Percentiles rank a stretch among this genome's conserved stretches.
Conservation (phyloP, 306 rosid species). For the Fragaria iinumae region DNA sequence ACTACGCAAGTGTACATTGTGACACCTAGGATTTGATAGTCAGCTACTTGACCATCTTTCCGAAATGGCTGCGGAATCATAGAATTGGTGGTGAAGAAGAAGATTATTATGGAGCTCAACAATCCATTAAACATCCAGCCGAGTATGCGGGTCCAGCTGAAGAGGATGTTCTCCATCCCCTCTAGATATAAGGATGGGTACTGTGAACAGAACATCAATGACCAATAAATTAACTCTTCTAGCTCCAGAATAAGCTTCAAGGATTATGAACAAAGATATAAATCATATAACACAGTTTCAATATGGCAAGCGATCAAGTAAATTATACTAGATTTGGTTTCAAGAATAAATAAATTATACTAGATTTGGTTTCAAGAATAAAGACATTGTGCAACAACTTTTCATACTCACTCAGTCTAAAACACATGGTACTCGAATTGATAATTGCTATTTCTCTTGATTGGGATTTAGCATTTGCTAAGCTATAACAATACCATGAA, state of each 20-base stretch:
- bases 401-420: background rate
- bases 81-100: slow-evolving; percentile 60
- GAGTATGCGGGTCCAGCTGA: slow-evolving; percentile 73
- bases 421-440: background rate
- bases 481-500: background rate
- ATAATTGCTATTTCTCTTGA: background rate
- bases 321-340: background rate
- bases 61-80: slow-evolving; percentile 59
- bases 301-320: background rate
- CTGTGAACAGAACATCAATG: slow-evolving; percentile 37
- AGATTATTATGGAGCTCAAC: slow-evolving; percentile 65
- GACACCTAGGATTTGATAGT: slow-evolving; percentile 65
- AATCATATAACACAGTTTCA: background rate
- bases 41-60: slow-evolving; percentile 64
- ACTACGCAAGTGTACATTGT: slow-evolving; percentile 72
- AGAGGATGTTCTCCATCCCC: slow-evolving; percentile 73
- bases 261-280: background rate
- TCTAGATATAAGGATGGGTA: slow-evolving; percentile 64
- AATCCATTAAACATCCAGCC: slow-evolving; percentile 86
- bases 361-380: background rate
- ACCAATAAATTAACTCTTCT: slow-evolving; percentile 14
- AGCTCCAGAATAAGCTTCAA: slow-evolving; percentile 12
- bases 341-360: background rate
- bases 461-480: background rate
- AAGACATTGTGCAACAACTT: background rate